Percentiles rank a stretch among this genome's conserved stretches.
These are phyloP conservation scores for Pichia sp. DNA, from an alignment of 1,139 yeast species.

Conservation along the genomic window DNA sequence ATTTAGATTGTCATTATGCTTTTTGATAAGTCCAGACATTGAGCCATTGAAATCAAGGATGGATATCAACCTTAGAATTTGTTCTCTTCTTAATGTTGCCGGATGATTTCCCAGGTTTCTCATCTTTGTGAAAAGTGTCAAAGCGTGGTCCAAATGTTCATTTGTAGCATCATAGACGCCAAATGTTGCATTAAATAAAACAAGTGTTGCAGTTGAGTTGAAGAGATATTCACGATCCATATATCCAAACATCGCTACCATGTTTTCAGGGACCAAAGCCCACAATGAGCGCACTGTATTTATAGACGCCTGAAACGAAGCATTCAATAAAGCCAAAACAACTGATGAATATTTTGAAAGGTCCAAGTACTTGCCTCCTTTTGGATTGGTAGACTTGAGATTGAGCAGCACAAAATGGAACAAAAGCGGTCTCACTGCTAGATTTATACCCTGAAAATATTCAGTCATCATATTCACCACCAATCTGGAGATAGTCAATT, in stretches of 20 bases:
- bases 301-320: constrained; percentile 80
- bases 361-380: constrained; percentile 49
- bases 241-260: constrained; percentile 82
- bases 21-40: constrained; percentile 51
- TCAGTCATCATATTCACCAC: constrained; percentile 80
- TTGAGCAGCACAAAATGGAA: constrained; percentile 77
- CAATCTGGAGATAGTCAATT: constrained; percentile 58
- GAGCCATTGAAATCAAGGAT: constrained; percentile 66
- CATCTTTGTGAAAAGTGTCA: constrained; percentile 68
- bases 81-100: constrained; percentile 70
- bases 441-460: constrained; percentile 78
- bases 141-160: constrained; percentile 69
- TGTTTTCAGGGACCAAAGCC: constrained; percentile 67
- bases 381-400: constrained; percentile 40
- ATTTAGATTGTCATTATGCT: constrained; percentile 49
- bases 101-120: constrained; percentile 73
- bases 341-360: constrained; percentile 64
- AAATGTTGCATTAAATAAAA: constrained; percentile 73
- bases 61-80: constrained; percentile 57
- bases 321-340: constrained; percentile 64
- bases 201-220: constrained; percentile 74
- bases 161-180: constrained; percentile 77
- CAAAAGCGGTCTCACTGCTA: constrained; percentile 75
- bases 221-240: constrained; percentile 85
- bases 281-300: constrained; percentile 71